These are phyloP conservation scores for Cercospora zeae-maydis DNA, from an alignment of 2,329 filamentous ascomycete genomes.

Conservation along the genomic window DNA sequence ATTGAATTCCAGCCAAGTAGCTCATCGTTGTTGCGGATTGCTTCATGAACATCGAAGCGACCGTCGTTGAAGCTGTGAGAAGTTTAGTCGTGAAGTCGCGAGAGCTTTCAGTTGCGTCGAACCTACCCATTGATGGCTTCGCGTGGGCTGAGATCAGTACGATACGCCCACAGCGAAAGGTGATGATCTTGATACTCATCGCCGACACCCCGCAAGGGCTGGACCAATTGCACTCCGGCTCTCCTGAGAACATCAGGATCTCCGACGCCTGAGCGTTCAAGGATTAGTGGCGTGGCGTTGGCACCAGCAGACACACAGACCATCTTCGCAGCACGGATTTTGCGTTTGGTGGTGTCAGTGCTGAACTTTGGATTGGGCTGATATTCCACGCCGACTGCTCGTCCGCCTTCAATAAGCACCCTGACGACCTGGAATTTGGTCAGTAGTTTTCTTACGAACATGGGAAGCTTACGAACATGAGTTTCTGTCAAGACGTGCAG, in stretches of 20 bases:
- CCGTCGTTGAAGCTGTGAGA: constrained; percentile 44
- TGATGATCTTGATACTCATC: constrained; percentile 33
- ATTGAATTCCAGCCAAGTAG: constrained; percentile 57
- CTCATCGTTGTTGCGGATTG: constrained; percentile 47
- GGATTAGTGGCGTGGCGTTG: constrained; percentile 54
- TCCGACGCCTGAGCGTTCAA: constrained; percentile 61
- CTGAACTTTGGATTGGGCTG: constrained; percentile 39
- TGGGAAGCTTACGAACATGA: constrained; percentile 22
- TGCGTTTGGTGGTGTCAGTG: constrained; percentile 5
- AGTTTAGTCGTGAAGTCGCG: background rate
- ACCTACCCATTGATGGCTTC: constrained; percentile 51
- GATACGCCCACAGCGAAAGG: constrained; percentile 52
- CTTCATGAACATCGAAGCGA: constrained; percentile 43
- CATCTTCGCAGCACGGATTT: constrained; percentile 52
- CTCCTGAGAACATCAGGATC: constrained; percentile 15
- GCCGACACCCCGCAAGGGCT: constrained; percentile 13
- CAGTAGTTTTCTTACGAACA: background rate
- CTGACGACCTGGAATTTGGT: constrained; percentile 45
- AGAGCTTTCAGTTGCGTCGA: background rate
- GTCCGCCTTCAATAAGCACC: constrained; percentile 35
- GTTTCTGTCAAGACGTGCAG: constrained; percentile 57
- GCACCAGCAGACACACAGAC: constrained; percentile 59
- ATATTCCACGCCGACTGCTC: constrained; percentile 58
- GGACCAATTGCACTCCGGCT: constrained; percentile 31
- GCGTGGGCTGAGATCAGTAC: constrained; percentile 42